Conservation (phyloP, 257 asterid genomes). For the Schizonepeta tenuifolia region DNA sequence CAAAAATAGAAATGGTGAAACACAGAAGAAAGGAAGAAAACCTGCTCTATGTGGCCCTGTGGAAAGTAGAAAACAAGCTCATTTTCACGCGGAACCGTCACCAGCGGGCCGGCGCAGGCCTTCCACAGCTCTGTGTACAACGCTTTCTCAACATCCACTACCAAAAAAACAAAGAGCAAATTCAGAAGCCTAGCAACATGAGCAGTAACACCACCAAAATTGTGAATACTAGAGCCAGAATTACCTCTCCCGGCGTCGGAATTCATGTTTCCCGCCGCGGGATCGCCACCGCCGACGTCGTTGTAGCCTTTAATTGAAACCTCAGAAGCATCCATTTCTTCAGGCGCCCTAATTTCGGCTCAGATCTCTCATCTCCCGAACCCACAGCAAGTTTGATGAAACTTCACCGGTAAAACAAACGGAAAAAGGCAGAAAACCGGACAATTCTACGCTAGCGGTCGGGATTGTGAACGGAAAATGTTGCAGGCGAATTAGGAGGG, state of each 20-base stretch:
- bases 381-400: constrained; percentile 20
- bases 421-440: constrained; percentile 12
- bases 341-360: constrained; percentile 16
- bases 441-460: constrained; percentile 1
- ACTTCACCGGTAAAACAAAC: constrained; percentile 29
- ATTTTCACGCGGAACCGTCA: constrained; percentile 78
- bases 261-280: constrained; percentile 36
- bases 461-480: constrained; percentile 9
- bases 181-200: neutral
- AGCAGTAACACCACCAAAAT: neutral
- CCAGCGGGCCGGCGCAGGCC: constrained; percentile 99
- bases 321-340: constrained; percentile 64
- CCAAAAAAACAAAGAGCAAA: neutral
- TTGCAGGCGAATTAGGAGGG: neutral
- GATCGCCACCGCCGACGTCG: constrained; percentile 42
- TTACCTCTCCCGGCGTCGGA: constrained; percentile 62
- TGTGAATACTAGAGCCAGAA: constrained; percentile 1
- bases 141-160: constrained; percentile 84
- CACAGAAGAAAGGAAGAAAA: constrained; percentile 10
- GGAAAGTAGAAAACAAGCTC: constrained; percentile 95
- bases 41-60: constrained; percentile 99
- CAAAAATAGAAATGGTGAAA: neutral
- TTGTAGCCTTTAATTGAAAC: constrained; percentile 58
- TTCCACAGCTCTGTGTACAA: constrained; percentile 92
- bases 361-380: constrained; percentile 71